Base-by-base conservation (phyloP, 495 filamentous ascomycete genomes). In the Pyrenula aspistea region DNA sequence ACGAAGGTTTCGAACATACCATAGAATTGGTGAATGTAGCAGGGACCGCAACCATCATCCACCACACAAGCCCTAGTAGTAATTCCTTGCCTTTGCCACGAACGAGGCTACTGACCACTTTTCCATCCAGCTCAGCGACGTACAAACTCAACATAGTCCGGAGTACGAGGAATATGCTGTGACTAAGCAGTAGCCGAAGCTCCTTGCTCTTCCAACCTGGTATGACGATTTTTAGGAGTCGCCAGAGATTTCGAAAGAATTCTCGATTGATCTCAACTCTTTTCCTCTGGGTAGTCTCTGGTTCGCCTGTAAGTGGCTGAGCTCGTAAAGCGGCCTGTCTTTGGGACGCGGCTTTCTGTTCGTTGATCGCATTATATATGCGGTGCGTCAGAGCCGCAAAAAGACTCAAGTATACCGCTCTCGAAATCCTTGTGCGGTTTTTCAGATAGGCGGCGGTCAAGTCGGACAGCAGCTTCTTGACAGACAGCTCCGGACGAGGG, bases 21-120 rank as follows among this genome's bases (percentile, higher is more conserved):
- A 97, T 97, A 1, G 93, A 96, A 70, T 98, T 98, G 22, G 93
- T 98, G 62, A 97, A 98, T 0, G 94, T 96, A 19, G 93, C 94
- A 2, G 93, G 93, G n/a, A 98, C 77, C 49, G 93, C 91, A 62
- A 98, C 92, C 60, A 89, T 71, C 93, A 98, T 98, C 93, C 93
- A 98, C 91, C 92, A 97, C 2, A 94, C 82, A 60, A 98, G 80
- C 10, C 89, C 86, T 51, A 82, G 81, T 62, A 97, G 73, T 62
- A 98, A 98, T 55, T 95, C 89, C 70, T 80, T 91, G 20, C 93
- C 93, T 62, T 84, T 92, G 4, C 93, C 93, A 63, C 89, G 83
- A 23, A 98, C 89, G 57, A 98, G 70, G 61, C 83, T 89, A 68
- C 91, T 95, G 25, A 97, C 93, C 42, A 98, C 77, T 54, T 82